A percentile compares a stretch with the other conserved stretches of the same genome.
phyloP scores from a whole-genome alignment of 169 alveolate species.

The Prorocentrum cordatum region DNA sequence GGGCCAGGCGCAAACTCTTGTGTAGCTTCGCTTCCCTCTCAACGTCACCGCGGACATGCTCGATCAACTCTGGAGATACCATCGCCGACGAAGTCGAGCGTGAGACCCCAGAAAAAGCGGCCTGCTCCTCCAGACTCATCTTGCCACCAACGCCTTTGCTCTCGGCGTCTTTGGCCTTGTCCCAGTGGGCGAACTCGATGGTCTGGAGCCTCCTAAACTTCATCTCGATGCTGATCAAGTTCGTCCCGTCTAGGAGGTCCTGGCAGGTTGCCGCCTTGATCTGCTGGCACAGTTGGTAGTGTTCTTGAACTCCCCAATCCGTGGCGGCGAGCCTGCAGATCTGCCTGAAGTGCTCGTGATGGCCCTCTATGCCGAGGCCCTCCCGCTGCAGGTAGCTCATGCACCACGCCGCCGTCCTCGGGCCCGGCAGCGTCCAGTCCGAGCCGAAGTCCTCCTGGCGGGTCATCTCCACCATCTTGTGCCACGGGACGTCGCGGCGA shows the following conservation, averaged over 20 bases:
- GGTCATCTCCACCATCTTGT: too few relatives aligned
- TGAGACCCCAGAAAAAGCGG: not conserved
- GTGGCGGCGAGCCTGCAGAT: not conserved
- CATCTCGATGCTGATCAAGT: not conserved
- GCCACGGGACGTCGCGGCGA: too few relatives aligned
- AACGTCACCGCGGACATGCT: not conserved
- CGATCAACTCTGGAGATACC: not conserved
- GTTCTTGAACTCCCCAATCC: not conserved
- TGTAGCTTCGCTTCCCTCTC: not conserved
- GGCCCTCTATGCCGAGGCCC: not conserved
- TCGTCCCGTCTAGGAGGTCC: not conserved
- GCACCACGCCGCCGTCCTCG: slow-evolving; percentile 22
- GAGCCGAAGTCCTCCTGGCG: too few relatives aligned
- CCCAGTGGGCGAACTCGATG: not conserved
- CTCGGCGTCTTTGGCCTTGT: not conserved
- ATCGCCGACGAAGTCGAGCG: not conserved
- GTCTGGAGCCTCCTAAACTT: slow-evolving; percentile 5
- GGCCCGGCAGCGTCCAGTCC: too few relatives aligned
- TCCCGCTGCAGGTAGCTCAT: not conserved
- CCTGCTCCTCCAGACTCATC: slow-evolving; percentile 3
- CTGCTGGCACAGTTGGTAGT: not conserved
- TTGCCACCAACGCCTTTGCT: not conserved
- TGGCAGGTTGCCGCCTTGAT: not conserved
- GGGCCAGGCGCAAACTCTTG: not conserved
- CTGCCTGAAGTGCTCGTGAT: not conserved